A percentile compares a stretch with the other conserved stretches of the same genome.
Evolutionary conservation across 306 rosid species (phyloP).

Genomic region (Dryas octopetala): DNA sequence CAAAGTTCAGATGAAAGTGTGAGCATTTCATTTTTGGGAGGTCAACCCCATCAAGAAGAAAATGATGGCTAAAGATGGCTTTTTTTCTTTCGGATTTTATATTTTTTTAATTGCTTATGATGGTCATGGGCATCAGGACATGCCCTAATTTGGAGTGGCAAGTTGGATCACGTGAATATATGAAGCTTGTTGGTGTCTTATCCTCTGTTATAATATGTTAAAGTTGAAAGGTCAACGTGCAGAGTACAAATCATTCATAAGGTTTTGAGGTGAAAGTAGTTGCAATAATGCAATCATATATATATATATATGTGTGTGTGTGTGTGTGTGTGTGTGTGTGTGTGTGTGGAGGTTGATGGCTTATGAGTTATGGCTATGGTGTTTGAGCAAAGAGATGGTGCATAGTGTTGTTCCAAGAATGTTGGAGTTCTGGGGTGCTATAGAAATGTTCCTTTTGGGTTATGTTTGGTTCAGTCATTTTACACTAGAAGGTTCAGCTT

Average conservation of each 20-base stretch:
- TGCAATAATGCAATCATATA: too few species aligned
- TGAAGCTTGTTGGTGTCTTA: too few species aligned
- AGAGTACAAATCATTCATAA: too few species aligned
- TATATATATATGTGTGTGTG: too few species aligned
- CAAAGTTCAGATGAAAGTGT: background rate
- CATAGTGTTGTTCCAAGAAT: background rate
- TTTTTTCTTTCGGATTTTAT: background rate
- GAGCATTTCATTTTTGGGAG: background rate
- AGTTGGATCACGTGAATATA: conserved; percentile 18
- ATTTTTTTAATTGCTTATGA: too few species aligned
- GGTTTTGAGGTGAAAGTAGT: too few species aligned
- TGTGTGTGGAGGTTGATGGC: background rate
- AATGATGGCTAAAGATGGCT: background rate
- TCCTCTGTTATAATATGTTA: background rate
- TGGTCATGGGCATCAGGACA: background rate
- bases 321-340: too few species aligned
- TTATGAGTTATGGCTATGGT: background rate
- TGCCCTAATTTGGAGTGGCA: conserved; percentile 1
- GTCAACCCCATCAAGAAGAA: background rate
- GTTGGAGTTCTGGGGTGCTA: background rate
- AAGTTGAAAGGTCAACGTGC: background rate
- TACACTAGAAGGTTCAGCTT: background rate
- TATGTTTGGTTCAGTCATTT: too few species aligned
- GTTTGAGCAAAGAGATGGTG: background rate
- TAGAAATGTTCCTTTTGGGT: too few species aligned